Evolutionary conservation across 129 eudicot genomes (phyloP).

Genomic region (Logfia minima): DNA sequence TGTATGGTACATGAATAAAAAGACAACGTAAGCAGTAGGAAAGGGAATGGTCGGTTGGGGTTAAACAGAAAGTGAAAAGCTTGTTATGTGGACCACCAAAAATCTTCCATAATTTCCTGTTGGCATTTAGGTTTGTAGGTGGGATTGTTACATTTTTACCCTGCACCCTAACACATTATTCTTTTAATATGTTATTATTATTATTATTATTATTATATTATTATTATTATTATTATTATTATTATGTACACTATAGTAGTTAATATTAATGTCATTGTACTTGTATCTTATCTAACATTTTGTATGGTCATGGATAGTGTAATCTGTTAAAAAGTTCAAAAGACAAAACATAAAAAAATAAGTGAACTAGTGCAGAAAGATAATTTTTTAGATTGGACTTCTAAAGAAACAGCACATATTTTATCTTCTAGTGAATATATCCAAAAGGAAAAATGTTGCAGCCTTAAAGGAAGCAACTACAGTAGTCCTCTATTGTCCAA

Average conservation of each 20-base stretch:
- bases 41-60: conserved; percentile 17
- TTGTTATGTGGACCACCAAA: neutral
- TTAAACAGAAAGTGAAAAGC: neutral
- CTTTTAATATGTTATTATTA: neutral
- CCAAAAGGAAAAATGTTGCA: neutral
- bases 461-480: neutral
- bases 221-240: too few species aligned
- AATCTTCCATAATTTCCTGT: neutral
- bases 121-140: neutral
- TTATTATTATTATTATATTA: neutral
- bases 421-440: too few species aligned
- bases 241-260: too few species aligned
- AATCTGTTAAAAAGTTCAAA: too few species aligned
- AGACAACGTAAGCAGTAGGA: conserved; percentile 19
- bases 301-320: neutral
- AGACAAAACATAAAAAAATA: too few species aligned
- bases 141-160: conserved; percentile 8
- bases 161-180: neutral
- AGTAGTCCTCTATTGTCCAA: neutral
- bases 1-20: conserved; percentile 1
- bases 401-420: too few species aligned
- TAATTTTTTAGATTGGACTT: too few species aligned
- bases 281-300: neutral
- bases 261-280: neutral
- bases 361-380: neutral